Percentiles rank a stretch among this genome's conserved stretches.
phyloP scores from a whole-genome alignment of 139 green algal genomes.

The Mesostigma viride region DNA sequence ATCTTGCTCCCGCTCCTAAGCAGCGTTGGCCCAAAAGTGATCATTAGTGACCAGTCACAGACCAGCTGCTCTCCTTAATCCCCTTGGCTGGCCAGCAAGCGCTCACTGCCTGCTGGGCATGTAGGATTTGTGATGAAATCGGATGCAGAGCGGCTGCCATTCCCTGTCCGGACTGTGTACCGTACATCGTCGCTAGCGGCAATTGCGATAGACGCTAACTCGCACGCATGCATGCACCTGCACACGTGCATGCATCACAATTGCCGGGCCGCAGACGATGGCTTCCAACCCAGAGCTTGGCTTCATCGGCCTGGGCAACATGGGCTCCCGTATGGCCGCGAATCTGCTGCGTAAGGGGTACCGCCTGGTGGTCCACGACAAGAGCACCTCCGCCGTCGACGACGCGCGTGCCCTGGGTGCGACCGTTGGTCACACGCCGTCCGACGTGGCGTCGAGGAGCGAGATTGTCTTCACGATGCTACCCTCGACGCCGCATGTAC shows the following conservation, averaged over 20 bases:
- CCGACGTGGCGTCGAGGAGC: constrained; percentile 7
- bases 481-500: constrained; percentile 16
- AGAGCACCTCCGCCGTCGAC: background rate
- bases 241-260: too few species aligned
- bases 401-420: background rate
- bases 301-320: constrained; percentile 30
- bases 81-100: too few species aligned
- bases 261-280: too few species aligned
- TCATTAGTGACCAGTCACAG: too few species aligned
- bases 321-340: constrained; percentile 24
- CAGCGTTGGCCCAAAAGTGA: too few species aligned
- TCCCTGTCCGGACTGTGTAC: background rate
- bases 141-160: background rate
- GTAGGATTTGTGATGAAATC: too few species aligned
- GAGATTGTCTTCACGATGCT: constrained; percentile 41
- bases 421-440: background rate
- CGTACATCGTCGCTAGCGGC: too few species aligned
- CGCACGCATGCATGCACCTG: background rate
- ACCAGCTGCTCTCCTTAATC: too few species aligned
- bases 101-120: too few species aligned
- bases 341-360: constrained; percentile 19
- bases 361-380: constrained; percentile 16
- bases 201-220: background rate
- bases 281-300: too few species aligned
- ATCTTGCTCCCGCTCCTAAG: too few species aligned